Percentiles rank a stretch among this genome's conserved stretches.
Conservation (phyloP, 2,329 filamentous ascomycete genomes). For the Drechslerella stenobrocha region DNA sequence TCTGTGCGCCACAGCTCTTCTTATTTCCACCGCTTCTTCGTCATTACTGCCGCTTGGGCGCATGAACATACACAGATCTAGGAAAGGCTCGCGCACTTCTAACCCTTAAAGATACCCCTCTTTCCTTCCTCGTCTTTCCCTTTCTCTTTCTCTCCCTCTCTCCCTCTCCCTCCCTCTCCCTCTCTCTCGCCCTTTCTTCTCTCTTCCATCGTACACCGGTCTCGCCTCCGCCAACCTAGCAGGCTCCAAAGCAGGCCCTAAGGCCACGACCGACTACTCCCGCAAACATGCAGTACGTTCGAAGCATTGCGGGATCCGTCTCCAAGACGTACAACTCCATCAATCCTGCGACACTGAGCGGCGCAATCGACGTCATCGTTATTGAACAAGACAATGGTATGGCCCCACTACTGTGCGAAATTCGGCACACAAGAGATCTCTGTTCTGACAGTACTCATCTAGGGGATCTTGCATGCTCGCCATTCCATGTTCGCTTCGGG, state of each 20-base stretch:
- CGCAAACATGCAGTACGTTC: conserved; percentile 45
- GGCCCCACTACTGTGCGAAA: not conserved
- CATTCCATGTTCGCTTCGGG: conserved; percentile 97
- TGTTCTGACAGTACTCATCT: conserved; percentile 14
- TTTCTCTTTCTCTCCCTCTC: conserved; percentile 10
- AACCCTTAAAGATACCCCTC: conserved; percentile 20
- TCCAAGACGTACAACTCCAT: conserved; percentile 99
- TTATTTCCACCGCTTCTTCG: conserved; percentile 13
- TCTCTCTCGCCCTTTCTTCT: not conserved
- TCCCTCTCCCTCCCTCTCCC: not conserved
- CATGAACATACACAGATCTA: conserved; percentile 17
- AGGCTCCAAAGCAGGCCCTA: too few species aligned
- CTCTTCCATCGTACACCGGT: conserved; percentile 2
- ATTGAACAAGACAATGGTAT: conserved; percentile 92
- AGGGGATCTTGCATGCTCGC: conserved; percentile 80
- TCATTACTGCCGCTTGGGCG: conserved; percentile 26
- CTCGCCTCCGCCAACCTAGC: not conserved
- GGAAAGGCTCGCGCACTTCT: conserved; percentile 17
- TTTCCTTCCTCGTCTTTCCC: conserved; percentile 9
- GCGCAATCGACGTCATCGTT: conserved; percentile 98
- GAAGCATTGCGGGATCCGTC: conserved; percentile 86
- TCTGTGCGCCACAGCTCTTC: conserved; percentile 27
- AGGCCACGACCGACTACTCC: not conserved
- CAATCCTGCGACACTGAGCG: conserved; percentile 94
- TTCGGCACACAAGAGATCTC: not conserved